Conservation (phyloP, 768 basidiomycete species). For the Kwoniella sp. region DNA sequence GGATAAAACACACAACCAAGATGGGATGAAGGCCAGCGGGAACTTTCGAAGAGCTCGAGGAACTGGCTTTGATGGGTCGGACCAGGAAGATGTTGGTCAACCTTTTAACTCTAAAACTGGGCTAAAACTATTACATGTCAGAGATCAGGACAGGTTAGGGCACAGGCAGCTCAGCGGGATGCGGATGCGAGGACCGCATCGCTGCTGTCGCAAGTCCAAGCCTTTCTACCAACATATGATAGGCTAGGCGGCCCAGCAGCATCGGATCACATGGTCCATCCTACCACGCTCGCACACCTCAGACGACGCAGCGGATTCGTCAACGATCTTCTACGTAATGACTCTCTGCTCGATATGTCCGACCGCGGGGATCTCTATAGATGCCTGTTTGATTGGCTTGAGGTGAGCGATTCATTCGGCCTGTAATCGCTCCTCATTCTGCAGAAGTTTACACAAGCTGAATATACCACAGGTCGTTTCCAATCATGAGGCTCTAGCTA, state of each 20-base stretch:
- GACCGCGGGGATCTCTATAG: slow-evolving; percentile 79
- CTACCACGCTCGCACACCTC: slow-evolving; percentile 84
- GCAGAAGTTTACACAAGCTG: neutral
- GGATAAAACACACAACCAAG: no score
- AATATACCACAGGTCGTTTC: slow-evolving; percentile 68
- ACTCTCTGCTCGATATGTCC: slow-evolving; percentile 91
- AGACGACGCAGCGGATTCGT: slow-evolving; percentile 85
- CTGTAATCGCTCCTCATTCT: no score
- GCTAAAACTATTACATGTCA: no score
- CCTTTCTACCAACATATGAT: slow-evolving; percentile 75
- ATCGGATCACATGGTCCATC: slow-evolving; percentile 68
- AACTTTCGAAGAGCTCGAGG: slow-evolving; percentile 56
- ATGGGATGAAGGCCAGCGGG: no score
- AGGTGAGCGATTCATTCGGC: no score
- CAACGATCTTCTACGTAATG: slow-evolving; percentile 79
- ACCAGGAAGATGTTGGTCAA: slow-evolving; percentile 73
- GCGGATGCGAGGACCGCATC: slow-evolving; percentile 71
- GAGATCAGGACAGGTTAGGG: slow-evolving; percentile 76
- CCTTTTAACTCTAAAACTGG: no score
- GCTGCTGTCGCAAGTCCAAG: slow-evolving; percentile 67
- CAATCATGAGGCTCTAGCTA: slow-evolving; percentile 83
- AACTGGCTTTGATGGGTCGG: slow-evolving; percentile 78
- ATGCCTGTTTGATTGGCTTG: slow-evolving; percentile 85
- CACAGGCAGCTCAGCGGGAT: slow-evolving; percentile 63
- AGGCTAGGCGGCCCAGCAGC: slow-evolving; percentile 70